These are phyloP conservation scores for Penicillium griseofulvum DNA, from an alignment of 2,329 filamentous ascomycete genomes.

Conservation along the genomic window DNA sequence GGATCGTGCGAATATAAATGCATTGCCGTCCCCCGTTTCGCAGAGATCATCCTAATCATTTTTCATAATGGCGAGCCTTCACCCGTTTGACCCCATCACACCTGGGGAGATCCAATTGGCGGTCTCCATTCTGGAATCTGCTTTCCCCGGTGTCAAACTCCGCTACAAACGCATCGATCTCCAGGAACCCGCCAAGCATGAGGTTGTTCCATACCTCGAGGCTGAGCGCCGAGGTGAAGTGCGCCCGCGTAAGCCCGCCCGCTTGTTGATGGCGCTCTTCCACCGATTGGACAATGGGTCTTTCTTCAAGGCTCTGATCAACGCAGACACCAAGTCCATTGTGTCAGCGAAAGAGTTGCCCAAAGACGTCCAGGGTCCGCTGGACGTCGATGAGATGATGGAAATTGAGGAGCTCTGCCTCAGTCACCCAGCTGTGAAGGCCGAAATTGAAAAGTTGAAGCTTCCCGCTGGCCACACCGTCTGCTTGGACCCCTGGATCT, in stretches of 20 bases:
- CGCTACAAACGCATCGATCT: constrained; percentile 66
- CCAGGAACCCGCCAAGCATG: constrained; percentile 62
- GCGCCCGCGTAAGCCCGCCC: constrained; percentile 51
- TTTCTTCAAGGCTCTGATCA: constrained; percentile 44
- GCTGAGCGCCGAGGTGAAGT: constrained; percentile 57
- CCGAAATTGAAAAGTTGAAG: constrained; percentile 59
- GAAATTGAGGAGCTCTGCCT: constrained; percentile 58
- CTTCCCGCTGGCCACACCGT: constrained; percentile 57
- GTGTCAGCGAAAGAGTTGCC: constrained; percentile 45
- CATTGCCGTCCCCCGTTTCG: constrained; percentile 1
- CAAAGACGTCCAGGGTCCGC: constrained; percentile 54
- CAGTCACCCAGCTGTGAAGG: constrained; percentile 55
- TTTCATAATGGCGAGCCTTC: constrained; percentile 25
- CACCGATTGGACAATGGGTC: constrained; percentile 41
- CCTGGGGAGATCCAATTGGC: constrained; percentile 41
- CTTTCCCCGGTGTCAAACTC: constrained; percentile 37
- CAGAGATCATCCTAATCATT: background rate
- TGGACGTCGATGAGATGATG: constrained; percentile 59
- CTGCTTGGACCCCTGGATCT: constrained; percentile 68
- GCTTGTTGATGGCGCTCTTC: constrained; percentile 54
- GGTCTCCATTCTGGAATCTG: constrained; percentile 37
- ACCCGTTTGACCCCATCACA: constrained; percentile 44
- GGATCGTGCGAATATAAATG: constrained; percentile 8
- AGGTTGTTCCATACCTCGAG: constrained; percentile 60
- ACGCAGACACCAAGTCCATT: constrained; percentile 37